Percentiles rank a stretch among this genome's conserved stretches.
phyloP scores from a whole-genome alignment of 2,329 filamentous ascomycete species.

The Fusarium mexicanum region DNA sequence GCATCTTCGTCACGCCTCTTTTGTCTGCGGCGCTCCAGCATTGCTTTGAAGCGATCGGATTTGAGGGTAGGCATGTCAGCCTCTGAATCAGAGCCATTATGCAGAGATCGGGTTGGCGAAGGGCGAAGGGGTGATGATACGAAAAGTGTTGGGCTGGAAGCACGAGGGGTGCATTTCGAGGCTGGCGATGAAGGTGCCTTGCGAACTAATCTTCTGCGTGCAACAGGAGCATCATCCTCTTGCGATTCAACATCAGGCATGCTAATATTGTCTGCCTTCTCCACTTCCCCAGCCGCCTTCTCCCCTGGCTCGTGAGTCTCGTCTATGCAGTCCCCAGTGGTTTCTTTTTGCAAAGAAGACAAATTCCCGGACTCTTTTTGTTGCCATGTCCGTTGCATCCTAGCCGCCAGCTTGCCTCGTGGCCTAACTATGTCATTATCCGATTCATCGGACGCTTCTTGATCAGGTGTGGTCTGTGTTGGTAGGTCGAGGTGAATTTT shows the following conservation, averaged over 20 bases:
- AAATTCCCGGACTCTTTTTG: slow-evolving; percentile 23
- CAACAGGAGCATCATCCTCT: slow-evolving; percentile 54
- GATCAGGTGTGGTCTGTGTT: slow-evolving; percentile 45
- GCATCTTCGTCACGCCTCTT: slow-evolving; percentile 76
- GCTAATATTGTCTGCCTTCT: slow-evolving; percentile 43
- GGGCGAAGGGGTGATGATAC: slow-evolving; percentile 60
- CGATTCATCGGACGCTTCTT: slow-evolving; percentile 58
- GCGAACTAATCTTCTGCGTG: slow-evolving; percentile 53
- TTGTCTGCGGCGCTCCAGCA: slow-evolving; percentile 77
- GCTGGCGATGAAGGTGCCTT: slow-evolving; percentile 49
- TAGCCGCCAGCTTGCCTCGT: slow-evolving; percentile 70
- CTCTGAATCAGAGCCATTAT: slow-evolving; percentile 55
- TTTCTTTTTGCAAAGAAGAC: slow-evolving; percentile 34
- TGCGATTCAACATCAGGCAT: slow-evolving; percentile 49
- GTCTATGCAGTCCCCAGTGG: slow-evolving; percentile 55
- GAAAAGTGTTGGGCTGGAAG: slow-evolving; percentile 61
- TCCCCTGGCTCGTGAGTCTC: slow-evolving; percentile 52
- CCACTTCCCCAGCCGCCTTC: slow-evolving; percentile 24
- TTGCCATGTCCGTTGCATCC: slow-evolving; percentile 60
- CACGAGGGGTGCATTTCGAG: slow-evolving; percentile 42
- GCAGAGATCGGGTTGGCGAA: slow-evolving; percentile 44
- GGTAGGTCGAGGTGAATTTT: slow-evolving; percentile 6
- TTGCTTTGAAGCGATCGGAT: slow-evolving; percentile 72
- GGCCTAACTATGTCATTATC: slow-evolving; percentile 56
- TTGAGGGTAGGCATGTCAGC: slow-evolving; percentile 58